Conservation (phyloP, 148 eudicot genomes). For the Talinum fruticosum region DNA sequence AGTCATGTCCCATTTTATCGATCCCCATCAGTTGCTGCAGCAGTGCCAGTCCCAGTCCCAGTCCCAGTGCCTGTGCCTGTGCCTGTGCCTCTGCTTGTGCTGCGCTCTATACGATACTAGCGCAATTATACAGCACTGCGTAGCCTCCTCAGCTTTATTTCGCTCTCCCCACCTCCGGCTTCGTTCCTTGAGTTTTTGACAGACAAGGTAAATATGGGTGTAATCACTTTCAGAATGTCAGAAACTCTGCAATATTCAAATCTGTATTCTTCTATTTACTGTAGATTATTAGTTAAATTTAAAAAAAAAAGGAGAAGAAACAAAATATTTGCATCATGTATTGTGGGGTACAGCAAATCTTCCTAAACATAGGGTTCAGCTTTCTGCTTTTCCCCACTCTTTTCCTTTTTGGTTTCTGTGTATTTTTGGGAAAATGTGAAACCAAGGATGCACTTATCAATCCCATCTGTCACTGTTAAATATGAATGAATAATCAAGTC, state of each 20-base stretch:
- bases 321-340: neutral
- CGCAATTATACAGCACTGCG: neutral
- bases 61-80: too few relatives aligned
- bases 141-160: neutral
- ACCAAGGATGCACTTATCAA: constrained; percentile 5
- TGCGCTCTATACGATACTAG: neutral
- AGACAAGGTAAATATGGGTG: too few relatives aligned
- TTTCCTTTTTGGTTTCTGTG: neutral
- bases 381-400: neutral
- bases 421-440: neutral
- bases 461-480: constrained; percentile 5
- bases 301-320: neutral
- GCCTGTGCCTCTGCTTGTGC: neutral
- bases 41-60: neutral
- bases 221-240: too few relatives aligned
- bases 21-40: neutral
- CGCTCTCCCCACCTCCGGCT: neutral
- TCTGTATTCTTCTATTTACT: too few relatives aligned
- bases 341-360: constrained; percentile 5
- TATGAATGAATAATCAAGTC: constrained; percentile 3
- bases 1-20: neutral
- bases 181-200: too few relatives aligned
- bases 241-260: too few relatives aligned
- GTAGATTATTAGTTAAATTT: too few relatives aligned
- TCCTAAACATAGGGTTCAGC: neutral